Base-by-base conservation (phyloP, 345 rosid genomes). In the Nasturtium officinale region DNA sequence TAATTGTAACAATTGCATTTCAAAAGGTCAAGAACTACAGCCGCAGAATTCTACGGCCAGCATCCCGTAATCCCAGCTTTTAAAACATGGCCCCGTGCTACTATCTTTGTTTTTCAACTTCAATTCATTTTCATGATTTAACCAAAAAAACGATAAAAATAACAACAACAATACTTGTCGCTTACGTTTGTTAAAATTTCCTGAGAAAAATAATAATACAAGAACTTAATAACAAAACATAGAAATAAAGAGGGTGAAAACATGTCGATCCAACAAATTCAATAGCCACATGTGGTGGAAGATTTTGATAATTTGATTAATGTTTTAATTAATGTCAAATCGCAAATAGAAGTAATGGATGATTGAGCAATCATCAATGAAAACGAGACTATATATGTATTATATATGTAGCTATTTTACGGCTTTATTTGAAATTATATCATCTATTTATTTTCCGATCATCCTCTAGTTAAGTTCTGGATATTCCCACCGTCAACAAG, bases 11-110 rank as follows among this genome's bases (percentile, higher is more conserved):
- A n/a, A 38, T 9, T 50, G 40, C 5, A 58, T 66, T 50, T 57
- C 40, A 37, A 37, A 16, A 4, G 67, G 67, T 28, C 58, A 67
- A 74, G 67, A 66, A 46, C 42, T 45, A 12, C 42, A 56, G 16
- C 50, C 32, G 38, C 50, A 56, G 65, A 45, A 65, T 45, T 65
- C 77, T 45, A 73, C 51, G 71, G 26, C 42, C 46, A 59, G 50
- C 28, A 45, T 50, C 73, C 55, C 61, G 61, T 66, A 66, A 74
- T 67, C 61, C n/a, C 20, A 66, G 55, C 61, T 48, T 9, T n/a
- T 23, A 38, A 58, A 67, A 58, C 20, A 21, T 47, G 67, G 73
- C 20, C 23, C 73, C 29, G 15, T 2, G 32, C 53, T 48, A 16
- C 60, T 58, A 25, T n/a, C n/a, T 23, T 23, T 23, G 25, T 23